A percentile compares a stretch with the other conserved stretches of the same genome.
Conservation (phyloP, 805 yeast species). For the Kazachstania martiniae region DNA sequence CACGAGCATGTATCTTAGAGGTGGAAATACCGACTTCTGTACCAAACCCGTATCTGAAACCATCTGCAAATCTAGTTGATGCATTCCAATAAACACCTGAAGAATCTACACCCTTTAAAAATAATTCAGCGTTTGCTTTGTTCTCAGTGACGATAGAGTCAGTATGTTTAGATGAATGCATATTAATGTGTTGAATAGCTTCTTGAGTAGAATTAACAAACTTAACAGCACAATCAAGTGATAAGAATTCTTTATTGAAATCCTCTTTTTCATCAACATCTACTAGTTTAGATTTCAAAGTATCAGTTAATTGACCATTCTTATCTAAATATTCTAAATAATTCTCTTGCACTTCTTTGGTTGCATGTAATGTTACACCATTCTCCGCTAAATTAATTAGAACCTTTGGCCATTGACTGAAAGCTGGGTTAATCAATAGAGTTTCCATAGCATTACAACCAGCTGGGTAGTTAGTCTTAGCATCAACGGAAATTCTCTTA, state of each 20-base stretch:
- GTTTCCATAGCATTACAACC: slow-evolving; percentile 98
- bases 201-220: slow-evolving; percentile 46
- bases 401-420: slow-evolving; percentile 30
- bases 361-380: slow-evolving; percentile 66
- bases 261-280: slow-evolving; percentile 42
- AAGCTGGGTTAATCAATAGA: slow-evolving; percentile 41
- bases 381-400: slow-evolving; percentile 41
- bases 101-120: slow-evolving; percentile 80
- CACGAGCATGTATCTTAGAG: slow-evolving; percentile 94
- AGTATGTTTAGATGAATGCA: slow-evolving; percentile 92
- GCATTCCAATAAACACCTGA: slow-evolving; percentile 98
- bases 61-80: slow-evolving; percentile 95
- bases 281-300: slow-evolving; percentile 25
- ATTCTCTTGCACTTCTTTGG: slow-evolving; percentile 35
- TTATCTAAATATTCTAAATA: slow-evolving; percentile 17
- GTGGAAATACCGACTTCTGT: slow-evolving; percentile 98
- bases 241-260: slow-evolving; percentile 74
- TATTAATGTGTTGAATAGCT: slow-evolving; percentile 81
- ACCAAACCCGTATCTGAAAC: slow-evolving; percentile 96
- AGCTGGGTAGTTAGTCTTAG: slow-evolving; percentile 95
- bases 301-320: slow-evolving; percentile 8
- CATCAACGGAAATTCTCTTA: slow-evolving; percentile 60
- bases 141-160: slow-evolving; percentile 81
- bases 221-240: slow-evolving; percentile 71
- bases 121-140: slow-evolving; percentile 58